These are phyloP conservation scores for Penicillium diatomitis DNA, from an alignment of 495 filamentous ascomycete species.

Conservation along the genomic window DNA sequence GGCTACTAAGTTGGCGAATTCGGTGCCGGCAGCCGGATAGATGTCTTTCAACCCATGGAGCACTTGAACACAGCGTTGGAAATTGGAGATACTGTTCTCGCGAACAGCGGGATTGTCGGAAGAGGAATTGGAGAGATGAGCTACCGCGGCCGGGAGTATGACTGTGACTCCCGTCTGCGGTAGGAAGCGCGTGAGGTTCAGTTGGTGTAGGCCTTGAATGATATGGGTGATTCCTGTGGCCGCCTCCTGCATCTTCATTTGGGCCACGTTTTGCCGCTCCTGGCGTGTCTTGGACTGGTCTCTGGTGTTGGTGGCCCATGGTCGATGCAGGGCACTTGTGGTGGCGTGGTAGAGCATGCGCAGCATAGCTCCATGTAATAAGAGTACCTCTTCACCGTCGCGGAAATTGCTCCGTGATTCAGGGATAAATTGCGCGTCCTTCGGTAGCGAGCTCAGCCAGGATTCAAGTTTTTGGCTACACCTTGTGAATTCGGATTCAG, in stretches of 20 bases:
- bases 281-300: slow-evolving; percentile 31
- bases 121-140: slow-evolving; percentile 78
- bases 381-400: slow-evolving; percentile 45
- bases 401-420: slow-evolving; percentile 23
- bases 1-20: slow-evolving; percentile 70
- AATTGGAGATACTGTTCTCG: slow-evolving; percentile 56
- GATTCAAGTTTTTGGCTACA: slow-evolving; percentile 62
- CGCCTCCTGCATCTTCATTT: slow-evolving; percentile 63
- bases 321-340: slow-evolving; percentile 73
- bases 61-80: slow-evolving; percentile 71
- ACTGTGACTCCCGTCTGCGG: slow-evolving; percentile 82
- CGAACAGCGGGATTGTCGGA: slow-evolving; percentile 57
- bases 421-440: slow-evolving; percentile 38
- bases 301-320: slow-evolving; percentile 55
- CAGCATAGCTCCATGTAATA: slow-evolving; percentile 65
- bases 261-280: slow-evolving; percentile 43
- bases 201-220: slow-evolving; percentile 56
- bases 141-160: slow-evolving; percentile 76
- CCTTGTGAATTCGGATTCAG: slow-evolving; percentile 52
- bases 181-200: slow-evolving; percentile 62
- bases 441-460: slow-evolving; percentile 61
- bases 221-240: slow-evolving; percentile 70
- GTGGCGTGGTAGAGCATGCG: slow-evolving; percentile 85
- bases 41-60: slow-evolving; percentile 68
- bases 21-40: slow-evolving; percentile 75